Conservation (phyloP, 768 basidiomycete species). For the Mycena leptocephala region DNA sequence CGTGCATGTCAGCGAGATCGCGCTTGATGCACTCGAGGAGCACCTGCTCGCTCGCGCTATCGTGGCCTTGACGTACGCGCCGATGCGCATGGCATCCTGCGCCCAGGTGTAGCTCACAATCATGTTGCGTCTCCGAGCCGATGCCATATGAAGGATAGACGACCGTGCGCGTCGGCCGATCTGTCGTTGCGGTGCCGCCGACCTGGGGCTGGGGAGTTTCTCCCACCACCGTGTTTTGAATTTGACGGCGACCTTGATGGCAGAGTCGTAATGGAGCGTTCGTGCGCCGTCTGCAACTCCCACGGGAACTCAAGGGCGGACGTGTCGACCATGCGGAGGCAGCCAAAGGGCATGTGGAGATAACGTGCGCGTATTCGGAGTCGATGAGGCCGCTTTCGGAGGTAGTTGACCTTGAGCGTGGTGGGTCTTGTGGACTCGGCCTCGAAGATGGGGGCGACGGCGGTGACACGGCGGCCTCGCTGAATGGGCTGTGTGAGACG, state of each 20-base stretch:
- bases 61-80: slow-evolving; percentile 39
- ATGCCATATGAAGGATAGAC: slow-evolving; percentile 59
- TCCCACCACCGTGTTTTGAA: slow-evolving; percentile 64
- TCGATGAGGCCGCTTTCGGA: slow-evolving; percentile 3
- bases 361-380: slow-evolving; percentile 55
- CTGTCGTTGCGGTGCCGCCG: slow-evolving; percentile 54
- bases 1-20: slow-evolving; percentile 49
- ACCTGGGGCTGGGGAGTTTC: slow-evolving; percentile 29
- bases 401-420: slow-evolving; percentile 18
- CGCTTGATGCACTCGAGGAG: slow-evolving; percentile 47
- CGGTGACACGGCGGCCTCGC: slow-evolving; percentile 33
- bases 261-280: slow-evolving; percentile 51
- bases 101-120: slow-evolving; percentile 45
- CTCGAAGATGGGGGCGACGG: slow-evolving; percentile 26
- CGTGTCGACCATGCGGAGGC: slow-evolving; percentile 53
- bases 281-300: slow-evolving; percentile 49
- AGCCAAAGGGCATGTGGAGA: slow-evolving; percentile 59
- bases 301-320: slow-evolving; percentile 34
- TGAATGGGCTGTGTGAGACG: slow-evolving; percentile 16
- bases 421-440: neutral
- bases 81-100: slow-evolving; percentile 50
- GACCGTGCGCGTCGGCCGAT: slow-evolving; percentile 47
- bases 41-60: slow-evolving; percentile 37
- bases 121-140: slow-evolving; percentile 35
- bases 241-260: slow-evolving; percentile 60